phyloP scores from a whole-genome alignment of 2,329 filamentous ascomycete genomes.

The Fusarium marasasianum region DNA sequence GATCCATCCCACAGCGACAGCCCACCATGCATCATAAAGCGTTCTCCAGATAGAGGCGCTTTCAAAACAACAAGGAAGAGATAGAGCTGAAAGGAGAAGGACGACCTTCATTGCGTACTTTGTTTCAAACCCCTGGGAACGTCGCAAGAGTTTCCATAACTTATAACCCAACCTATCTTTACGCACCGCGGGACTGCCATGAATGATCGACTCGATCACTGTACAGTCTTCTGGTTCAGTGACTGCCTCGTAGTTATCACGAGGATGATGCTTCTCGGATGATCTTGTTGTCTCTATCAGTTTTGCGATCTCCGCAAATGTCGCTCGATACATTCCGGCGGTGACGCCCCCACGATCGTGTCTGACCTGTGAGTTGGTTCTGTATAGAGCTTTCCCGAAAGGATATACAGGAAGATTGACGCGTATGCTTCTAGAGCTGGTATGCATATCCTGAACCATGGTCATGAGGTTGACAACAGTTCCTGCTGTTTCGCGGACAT shows the following conservation, averaged over 20 bases:
- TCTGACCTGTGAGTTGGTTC: constrained; percentile 65
- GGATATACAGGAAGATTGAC: constrained; percentile 64
- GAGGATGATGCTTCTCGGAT: constrained; percentile 45
- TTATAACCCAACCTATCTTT: constrained; percentile 55
- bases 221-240: constrained; percentile 45
- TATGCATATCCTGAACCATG: constrained; percentile 60
- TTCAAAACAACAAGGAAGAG: constrained; percentile 63
- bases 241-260: constrained; percentile 34
- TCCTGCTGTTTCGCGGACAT: constrained; percentile 61
- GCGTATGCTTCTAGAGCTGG: constrained; percentile 50
- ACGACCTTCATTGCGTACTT: constrained; percentile 67
- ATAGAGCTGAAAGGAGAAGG: constrained; percentile 59
- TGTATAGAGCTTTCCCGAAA: constrained; percentile 60
- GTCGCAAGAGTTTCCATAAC: constrained; percentile 60
- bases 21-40: constrained; percentile 66
- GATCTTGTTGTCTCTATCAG: constrained; percentile 56
- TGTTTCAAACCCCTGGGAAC: constrained; percentile 66
- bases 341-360: constrained; percentile 68
- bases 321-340: constrained; percentile 59
- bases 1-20: constrained; percentile 65
- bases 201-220: constrained; percentile 52
- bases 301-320: constrained; percentile 55
- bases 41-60: constrained; percentile 60
- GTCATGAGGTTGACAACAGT: constrained; percentile 57
- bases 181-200: constrained; percentile 46